A percentile compares a stretch with the other conserved stretches of the same genome.
Evolutionary conservation across 2,329 filamentous ascomycete species (phyloP).

Genomic region (Ophiostoma pallidulum): DNA sequence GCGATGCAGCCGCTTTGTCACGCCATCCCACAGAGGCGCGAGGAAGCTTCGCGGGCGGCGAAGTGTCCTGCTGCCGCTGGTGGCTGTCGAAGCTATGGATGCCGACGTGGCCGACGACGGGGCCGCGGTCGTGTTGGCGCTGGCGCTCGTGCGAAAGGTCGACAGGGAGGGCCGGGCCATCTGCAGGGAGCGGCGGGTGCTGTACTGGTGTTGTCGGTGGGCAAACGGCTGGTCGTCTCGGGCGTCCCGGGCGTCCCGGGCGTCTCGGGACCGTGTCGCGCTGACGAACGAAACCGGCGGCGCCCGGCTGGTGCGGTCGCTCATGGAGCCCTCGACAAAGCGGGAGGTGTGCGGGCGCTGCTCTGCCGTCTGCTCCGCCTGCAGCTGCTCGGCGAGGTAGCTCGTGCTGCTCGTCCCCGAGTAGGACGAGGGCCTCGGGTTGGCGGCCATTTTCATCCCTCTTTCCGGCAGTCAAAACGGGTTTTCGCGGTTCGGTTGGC

Average conservation of each 20-base stretch:
- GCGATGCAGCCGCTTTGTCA: slow-evolving; percentile 22
- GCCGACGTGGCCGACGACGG: slow-evolving; percentile 2
- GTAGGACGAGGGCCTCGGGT: slow-evolving; percentile 10
- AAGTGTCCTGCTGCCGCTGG: slow-evolving; percentile 9
- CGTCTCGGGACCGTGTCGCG: slow-evolving; percentile 8
- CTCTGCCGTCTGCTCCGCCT: background rate
- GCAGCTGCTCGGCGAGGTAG: slow-evolving; percentile 1
- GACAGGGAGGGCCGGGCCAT: slow-evolving; percentile 9
- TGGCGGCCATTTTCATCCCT: background rate
- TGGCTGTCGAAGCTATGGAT: background rate
- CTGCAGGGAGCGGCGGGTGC: slow-evolving; percentile 15
- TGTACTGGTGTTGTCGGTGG: slow-evolving; percentile 6
- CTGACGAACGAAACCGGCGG: slow-evolving; percentile 59
- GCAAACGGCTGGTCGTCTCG: background rate
- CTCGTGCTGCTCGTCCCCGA: background rate
- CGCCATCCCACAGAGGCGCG: slow-evolving; percentile 25
- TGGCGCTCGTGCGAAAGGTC: slow-evolving; percentile 7
- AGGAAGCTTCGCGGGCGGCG: slow-evolving; percentile 20
- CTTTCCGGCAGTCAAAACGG: too few relatives aligned
- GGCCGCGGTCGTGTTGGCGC: too few relatives aligned
- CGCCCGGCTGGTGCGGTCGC: slow-evolving; percentile 61
- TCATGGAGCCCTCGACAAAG: slow-evolving; percentile 79
- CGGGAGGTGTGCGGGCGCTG: slow-evolving; percentile 30
- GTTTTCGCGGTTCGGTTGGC: too few relatives aligned
- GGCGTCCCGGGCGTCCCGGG: background rate